Evolutionary conservation across 352 stramenopile genomes (phyloP), one percentile per base, ranked within the genome.

Genomic region (Pythium aristosporum): DNA sequence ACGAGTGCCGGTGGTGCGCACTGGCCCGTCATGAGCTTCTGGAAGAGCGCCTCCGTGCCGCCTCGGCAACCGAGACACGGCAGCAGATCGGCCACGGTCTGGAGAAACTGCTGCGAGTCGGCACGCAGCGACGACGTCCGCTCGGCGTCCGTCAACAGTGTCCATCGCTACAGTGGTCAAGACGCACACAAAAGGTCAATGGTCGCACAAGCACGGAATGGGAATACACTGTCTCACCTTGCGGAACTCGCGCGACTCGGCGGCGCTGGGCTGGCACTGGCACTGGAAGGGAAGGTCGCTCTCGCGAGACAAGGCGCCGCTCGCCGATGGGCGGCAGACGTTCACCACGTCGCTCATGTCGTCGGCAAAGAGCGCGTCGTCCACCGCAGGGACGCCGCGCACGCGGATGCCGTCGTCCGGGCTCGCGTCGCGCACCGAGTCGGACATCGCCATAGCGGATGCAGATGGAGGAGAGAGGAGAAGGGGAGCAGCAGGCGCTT

Each of bases 51-150:
- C 36, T 95, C 85, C 0, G 87, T 87, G 67, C 80, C 83, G 65
- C 75, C 89, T n/a, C 87, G 81, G 70, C 87, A 95, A 36, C 82
- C 83, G 8, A 89, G 63, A 65, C 87, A 95, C 56, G 78, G 78
- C 63, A 95, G 63, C 49, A 95, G 51, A 37, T 93, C 87, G 30
- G 67, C 76, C 23, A 82, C 79, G 6, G 81, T 93, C 63, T 89
- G 73, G 42, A 95, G 59, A 41, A 93, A 91, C 71, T 93, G 82
- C 44, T 77, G 68, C 16, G 72, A 66, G 49, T 89, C 80, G 65
- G 73, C 87, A 42, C 76, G 75, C 39, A 95, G 73, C 42, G 85
- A 91, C 9, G 71, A 71, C 32, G 79, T 79, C 47, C 87, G 82
- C 63, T 95, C 87, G 15, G 69, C 71, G 34, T 95, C 87, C 21